Evolutionary conservation across 495 filamentous ascomycete genomes (phyloP).

Genomic region (Lindgomyces ingoldianus): DNA sequence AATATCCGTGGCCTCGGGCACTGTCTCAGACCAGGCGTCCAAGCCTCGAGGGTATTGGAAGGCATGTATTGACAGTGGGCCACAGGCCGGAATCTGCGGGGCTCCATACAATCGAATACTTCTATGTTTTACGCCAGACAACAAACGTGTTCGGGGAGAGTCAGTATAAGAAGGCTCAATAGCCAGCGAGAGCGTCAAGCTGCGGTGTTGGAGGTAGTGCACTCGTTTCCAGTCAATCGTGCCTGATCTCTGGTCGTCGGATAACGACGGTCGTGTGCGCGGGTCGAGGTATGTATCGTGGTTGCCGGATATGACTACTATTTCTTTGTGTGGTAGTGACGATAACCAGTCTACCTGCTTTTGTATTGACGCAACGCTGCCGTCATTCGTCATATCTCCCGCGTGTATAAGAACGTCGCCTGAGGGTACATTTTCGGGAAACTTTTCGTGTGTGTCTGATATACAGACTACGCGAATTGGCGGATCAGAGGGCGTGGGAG

Average conservation of each 20-base stretch:
- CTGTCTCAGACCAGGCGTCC: constrained; percentile 64
- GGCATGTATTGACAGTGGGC: constrained; percentile 61
- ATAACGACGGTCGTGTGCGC: constrained; percentile 44
- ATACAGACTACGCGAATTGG: constrained; percentile 81
- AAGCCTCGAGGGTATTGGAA: constrained; percentile 63
- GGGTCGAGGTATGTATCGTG: constrained; percentile 82
- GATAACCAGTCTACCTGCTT: constrained; percentile 77
- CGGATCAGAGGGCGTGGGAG: constrained; percentile 48
- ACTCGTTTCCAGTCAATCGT: constrained; percentile 58
- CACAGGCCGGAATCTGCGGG: constrained; percentile 62
- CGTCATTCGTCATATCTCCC: constrained; percentile 77
- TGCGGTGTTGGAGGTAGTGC: constrained; percentile 65
- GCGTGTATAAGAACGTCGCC: constrained; percentile 90
- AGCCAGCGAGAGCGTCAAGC: constrained; percentile 49
- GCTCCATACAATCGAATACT: constrained; percentile 62
- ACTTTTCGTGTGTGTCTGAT: constrained; percentile 79
- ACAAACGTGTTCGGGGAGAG: constrained; percentile 39
- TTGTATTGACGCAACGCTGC: constrained; percentile 71
- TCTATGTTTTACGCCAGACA: constrained; percentile 44
- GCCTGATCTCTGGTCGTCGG: constrained; percentile 46
- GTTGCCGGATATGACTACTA: constrained; percentile 86
- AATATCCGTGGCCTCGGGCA: constrained; percentile 77
- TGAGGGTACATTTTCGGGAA: constrained; percentile 60
- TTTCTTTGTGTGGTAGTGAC: constrained; percentile 69
- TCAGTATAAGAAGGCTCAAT: constrained; percentile 41